phyloP scores from a whole-genome alignment of 345 rosid genomes.

The Moricandia arvensis region DNA sequence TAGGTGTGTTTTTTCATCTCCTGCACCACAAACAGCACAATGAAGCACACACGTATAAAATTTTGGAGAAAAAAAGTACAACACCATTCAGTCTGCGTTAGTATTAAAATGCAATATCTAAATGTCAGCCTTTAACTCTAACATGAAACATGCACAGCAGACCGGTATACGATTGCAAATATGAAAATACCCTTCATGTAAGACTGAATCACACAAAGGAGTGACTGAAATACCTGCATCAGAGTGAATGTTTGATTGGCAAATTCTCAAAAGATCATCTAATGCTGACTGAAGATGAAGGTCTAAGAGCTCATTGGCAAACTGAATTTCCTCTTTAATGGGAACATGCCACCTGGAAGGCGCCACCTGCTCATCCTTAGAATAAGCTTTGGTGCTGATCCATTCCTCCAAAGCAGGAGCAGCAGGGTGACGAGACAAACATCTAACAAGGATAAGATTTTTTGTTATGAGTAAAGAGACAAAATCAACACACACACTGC shows the following conservation, averaged over 20 bases:
- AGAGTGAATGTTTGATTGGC: conserved; percentile 71
- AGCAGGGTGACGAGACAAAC: conserved; percentile 70
- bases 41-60: conserved; percentile 17
- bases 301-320: conserved; percentile 89
- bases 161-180: background rate
- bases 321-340: conserved; percentile 75
- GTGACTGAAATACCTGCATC: conserved; percentile 60
- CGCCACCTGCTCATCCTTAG: conserved; percentile 45
- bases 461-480: conserved; percentile 17
- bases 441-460: conserved; percentile 49
- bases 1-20: conserved; percentile 92
- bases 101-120: conserved; percentile 15
- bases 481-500: background rate
- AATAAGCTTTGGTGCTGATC: conserved; percentile 85
- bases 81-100: background rate
- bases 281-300: conserved; percentile 87
- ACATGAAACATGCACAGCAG: conserved; percentile 9
- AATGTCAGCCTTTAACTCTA: conserved; percentile 22
- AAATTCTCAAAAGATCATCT: conserved; percentile 80
- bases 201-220: conserved; percentile 15
- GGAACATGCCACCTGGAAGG: conserved; percentile 93
- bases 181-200: background rate
- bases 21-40: conserved; percentile 53
- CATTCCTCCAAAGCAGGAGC: conserved; percentile 82
- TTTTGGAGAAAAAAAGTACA: conserved; percentile 21